phyloP scores from a whole-genome alignment of 148 eudicot species.

The Silene uniflora region DNA sequence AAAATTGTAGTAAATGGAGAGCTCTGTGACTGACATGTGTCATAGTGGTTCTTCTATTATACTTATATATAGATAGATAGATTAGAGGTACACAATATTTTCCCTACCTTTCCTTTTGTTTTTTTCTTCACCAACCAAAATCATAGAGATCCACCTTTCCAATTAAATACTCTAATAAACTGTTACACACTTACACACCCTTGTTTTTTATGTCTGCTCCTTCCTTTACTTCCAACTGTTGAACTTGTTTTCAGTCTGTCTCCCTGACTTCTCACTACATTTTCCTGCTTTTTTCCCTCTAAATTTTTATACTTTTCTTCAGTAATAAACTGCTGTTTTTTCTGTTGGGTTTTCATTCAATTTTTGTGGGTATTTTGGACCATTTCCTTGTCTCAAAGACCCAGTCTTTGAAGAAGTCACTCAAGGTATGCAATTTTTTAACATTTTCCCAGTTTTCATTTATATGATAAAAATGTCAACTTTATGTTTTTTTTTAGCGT shows the following conservation, averaged over 20 bases:
- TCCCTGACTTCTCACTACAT: not conserved
- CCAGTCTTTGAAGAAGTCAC: conserved; percentile 8
- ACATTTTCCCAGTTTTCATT: not conserved
- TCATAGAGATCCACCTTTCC: conserved; percentile 8
- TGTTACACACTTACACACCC: not conserved
- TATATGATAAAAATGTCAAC: not conserved
- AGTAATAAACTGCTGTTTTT: not conserved
- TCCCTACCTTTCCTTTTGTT: conserved; percentile 13
- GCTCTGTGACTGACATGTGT: too few species aligned
- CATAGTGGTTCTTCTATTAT: too few species aligned
- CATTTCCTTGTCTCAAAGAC: not conserved
- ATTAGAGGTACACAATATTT: not conserved
- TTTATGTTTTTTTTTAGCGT: not conserved
- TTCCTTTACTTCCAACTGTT: conserved; percentile 20
- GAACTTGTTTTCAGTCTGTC: conserved; percentile 9
- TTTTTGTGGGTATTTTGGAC: not conserved
- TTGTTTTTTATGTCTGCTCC: conserved; percentile 6
- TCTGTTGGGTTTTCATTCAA: not conserved
- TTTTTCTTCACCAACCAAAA: conserved; percentile 12
- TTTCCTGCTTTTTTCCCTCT: not conserved
- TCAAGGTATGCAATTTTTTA: not conserved
- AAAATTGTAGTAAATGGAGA: too few species aligned
- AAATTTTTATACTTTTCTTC: not conserved
- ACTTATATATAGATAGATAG: too few species aligned
- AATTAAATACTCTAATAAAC: not conserved